Evolutionary conservation across 768 basidiomycete species (phyloP), one percentile per base, ranked within the genome.

Genomic region (Sporobolomyces roseus): DNA sequence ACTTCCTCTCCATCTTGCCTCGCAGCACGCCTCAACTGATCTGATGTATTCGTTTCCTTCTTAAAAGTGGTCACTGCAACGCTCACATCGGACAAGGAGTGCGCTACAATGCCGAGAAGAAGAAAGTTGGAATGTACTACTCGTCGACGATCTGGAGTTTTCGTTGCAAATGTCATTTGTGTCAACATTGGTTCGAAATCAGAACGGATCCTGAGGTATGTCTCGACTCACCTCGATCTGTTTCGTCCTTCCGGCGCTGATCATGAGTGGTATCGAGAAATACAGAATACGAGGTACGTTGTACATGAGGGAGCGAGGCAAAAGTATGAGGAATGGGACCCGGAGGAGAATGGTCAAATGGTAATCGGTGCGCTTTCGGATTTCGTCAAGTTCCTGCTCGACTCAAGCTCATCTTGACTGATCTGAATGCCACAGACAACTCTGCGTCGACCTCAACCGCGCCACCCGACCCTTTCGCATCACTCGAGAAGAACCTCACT

Each of bases 21-120:
- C n/a, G n/a, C n/a, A n/a, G n/a, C n/a, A n/a, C n/a, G n/a, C n/a
- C n/a, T n/a, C n/a, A n/a, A n/a, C n/a, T n/a, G n/a, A n/a, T n/a
- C n/a, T n/a, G n/a, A n/a, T n/a, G n/a, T n/a, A n/a, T n/a, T n/a
- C n/a, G n/a, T n/a, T n/a, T n/a, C n/a, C n/a, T n/a, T n/a, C n/a
- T n/a, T n/a, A n/a, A n/a, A n/a, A 97, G 94, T 76, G 91, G 87
- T 38, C 88, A 88, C 80, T 99, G 94, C 80, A 87, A 93, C 78
- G 88, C 89, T 74, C 96, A 98, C 80, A 91, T 99, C 58, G 96
- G 96, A 16, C 96, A 96, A 85, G 96, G 96, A 29, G 96, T 99
- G 2, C 89, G 96, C n/a, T 99, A 97, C 82, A 99, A 99, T 74
- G 96, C 96, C 0, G 93, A 98, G 79, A 99, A 99, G 85, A 89